Evolutionary conservation across 2,329 filamentous ascomycete genomes (phyloP).

Genomic region (Geosmithia morbida): DNA sequence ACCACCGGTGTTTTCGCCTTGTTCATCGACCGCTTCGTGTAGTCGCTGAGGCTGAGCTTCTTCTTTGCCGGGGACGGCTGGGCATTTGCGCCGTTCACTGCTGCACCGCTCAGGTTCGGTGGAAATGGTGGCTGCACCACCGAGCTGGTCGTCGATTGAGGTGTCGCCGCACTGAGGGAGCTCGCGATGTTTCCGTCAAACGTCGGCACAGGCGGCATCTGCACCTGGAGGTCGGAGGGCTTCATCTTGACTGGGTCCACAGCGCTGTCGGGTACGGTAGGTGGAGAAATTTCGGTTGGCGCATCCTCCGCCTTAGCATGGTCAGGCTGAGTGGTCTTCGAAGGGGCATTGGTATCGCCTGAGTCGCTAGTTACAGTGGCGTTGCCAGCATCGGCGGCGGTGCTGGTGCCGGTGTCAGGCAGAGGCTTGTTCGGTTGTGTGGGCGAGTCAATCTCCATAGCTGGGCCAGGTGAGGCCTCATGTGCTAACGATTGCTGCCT

Average conservation of each 20-base stretch:
- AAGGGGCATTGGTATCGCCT: constrained; percentile 8
- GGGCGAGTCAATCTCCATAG: constrained; percentile 26
- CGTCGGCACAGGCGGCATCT: constrained; percentile 39
- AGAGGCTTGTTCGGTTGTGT: neutral
- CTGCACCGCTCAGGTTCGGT: constrained; percentile 17
- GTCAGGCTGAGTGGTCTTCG: constrained; percentile 8
- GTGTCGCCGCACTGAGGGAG: constrained; percentile 21
- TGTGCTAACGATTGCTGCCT: constrained; percentile 10
- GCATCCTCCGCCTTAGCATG: constrained; percentile 17
- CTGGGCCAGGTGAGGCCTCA: constrained; percentile 12
- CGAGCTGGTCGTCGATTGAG: constrained; percentile 28
- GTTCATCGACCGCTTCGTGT: constrained; percentile 43
- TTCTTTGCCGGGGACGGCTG: constrained; percentile 50
- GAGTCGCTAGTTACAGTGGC: constrained; percentile 2
- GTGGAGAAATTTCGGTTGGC: neutral
- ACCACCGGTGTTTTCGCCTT: constrained; percentile 26
- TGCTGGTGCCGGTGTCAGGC: neutral
- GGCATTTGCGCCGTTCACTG: constrained; percentile 26
- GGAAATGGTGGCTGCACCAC: constrained; percentile 33
- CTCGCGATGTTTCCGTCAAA: constrained; percentile 27
- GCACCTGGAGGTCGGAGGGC: constrained; percentile 34
- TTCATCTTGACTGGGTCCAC: constrained; percentile 16
- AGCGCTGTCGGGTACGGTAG: constrained; percentile 1
- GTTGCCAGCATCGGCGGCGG: neutral
- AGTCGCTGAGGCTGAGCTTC: constrained; percentile 53